phyloP scores from a whole-genome alignment of 2,329 filamentous ascomycete species.

The Arachnopeziza araneosa region DNA sequence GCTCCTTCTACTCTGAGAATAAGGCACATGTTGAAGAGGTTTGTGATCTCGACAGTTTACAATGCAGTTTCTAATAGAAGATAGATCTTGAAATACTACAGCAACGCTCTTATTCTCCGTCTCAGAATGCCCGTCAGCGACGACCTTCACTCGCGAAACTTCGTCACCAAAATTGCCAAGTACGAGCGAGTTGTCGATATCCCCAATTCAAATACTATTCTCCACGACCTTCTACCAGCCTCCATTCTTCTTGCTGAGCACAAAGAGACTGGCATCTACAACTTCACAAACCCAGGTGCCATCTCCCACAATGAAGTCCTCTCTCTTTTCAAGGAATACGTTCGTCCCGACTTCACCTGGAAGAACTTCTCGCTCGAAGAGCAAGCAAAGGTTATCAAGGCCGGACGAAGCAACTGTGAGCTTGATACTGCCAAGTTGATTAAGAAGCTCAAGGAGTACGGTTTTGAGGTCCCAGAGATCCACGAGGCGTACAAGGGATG shows the following conservation, averaged over 20 bases:
- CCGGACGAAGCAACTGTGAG: conserved; percentile 60
- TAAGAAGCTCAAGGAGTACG: conserved; percentile 54
- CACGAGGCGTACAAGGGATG: conserved; percentile 56
- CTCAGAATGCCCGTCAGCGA: conserved; percentile 66
- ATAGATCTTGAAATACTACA: conserved; percentile 57
- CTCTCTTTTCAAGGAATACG: conserved; percentile 54
- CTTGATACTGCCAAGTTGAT: conserved; percentile 58
- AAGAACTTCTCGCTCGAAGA: conserved; percentile 62
- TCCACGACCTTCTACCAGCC: conserved; percentile 58
- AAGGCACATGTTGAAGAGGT: conserved; percentile 62
- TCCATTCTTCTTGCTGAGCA: conserved; percentile 56
- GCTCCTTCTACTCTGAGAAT: conserved; percentile 63
- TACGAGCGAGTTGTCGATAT: conserved; percentile 63
- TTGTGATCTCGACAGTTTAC: conserved; percentile 19
- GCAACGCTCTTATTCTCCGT: conserved; percentile 56
- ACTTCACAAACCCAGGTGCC: conserved; percentile 65
- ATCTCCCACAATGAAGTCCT: conserved; percentile 69
- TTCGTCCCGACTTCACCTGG: conserved; percentile 56
- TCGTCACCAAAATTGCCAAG: conserved; percentile 62
- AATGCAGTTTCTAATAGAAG: background rate
- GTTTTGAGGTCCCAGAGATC: conserved; percentile 53
- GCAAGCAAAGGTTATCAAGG: conserved; percentile 62
- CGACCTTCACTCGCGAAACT: conserved; percentile 60
- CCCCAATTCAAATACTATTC: conserved; percentile 63
- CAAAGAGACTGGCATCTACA: conserved; percentile 58